Conservation (phyloP, 495 filamentous ascomycete species). For the Penicillium dipodomyicola region DNA sequence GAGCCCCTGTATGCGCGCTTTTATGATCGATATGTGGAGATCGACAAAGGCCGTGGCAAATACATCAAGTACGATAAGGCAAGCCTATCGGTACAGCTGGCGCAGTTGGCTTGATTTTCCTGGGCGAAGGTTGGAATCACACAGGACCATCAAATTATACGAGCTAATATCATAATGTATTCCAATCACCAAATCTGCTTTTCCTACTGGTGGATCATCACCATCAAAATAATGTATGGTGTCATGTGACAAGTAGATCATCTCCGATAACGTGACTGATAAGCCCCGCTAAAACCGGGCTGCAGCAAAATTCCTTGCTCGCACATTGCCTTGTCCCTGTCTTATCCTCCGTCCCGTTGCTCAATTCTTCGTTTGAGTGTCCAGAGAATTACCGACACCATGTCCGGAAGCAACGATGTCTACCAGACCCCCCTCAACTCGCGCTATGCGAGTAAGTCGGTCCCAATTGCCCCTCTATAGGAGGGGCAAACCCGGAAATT, state of each 20-base stretch:
- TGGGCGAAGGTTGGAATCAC: background rate
- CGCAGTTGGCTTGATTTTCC: constrained; percentile 32
- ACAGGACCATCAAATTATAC: background rate
- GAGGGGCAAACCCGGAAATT: constrained; percentile 13
- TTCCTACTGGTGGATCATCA: background rate
- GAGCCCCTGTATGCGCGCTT: constrained; percentile 94
- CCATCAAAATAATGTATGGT: constrained; percentile 9
- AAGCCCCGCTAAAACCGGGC: constrained; percentile 36
- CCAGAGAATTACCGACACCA: constrained; percentile 33
- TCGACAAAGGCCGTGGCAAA: constrained; percentile 95
- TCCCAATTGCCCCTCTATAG: constrained; percentile 12
- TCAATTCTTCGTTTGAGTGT: constrained; percentile 27
- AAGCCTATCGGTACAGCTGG: constrained; percentile 47
- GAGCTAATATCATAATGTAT: constrained; percentile 13
- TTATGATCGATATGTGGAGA: constrained; percentile 96
- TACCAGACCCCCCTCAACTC: constrained; percentile 72
- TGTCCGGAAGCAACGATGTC: constrained; percentile 61
- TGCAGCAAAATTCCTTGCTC: constrained; percentile 37
- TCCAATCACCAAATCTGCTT: background rate
- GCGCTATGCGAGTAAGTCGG: constrained; percentile 64
- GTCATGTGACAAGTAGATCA: constrained; percentile 20
- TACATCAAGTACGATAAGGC: constrained; percentile 96
- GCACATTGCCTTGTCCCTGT: constrained; percentile 22
- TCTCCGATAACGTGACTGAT: constrained; percentile 45
- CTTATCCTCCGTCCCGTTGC: constrained; percentile 17